Evolutionary conservation across 164 flowering plant species (phyloP), one percentile per base, ranked within the genome.

Genomic region (Kingdonia uniflora): DNA sequence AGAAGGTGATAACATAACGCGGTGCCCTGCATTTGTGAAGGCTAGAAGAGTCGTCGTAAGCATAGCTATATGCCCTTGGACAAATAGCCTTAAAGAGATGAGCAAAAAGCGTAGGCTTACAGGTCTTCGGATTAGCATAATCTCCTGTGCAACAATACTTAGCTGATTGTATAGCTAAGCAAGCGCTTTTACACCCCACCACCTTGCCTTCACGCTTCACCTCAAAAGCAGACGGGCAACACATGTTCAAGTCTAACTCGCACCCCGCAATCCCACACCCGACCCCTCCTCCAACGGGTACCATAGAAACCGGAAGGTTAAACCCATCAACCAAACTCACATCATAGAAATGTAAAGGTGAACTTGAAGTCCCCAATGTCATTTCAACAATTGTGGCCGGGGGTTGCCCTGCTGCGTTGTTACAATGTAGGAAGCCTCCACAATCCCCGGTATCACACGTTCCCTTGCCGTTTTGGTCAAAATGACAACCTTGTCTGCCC

Each of bases 111-210:
- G 83, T 76, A 0, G 95, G 91, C 69, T 76, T 78, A 65, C 95
- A 87, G 5, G 64, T 74, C 22, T 68, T 68, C 0, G 88, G 83
- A 15, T 67, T 60, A 0, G 87, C 63, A 48, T 56, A 87, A 48
- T 73, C 65, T 0, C 96, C 98, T 0, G 96, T 92, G 69, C 98
- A 92, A 42, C 98, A 92, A 56, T 85, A 92, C 65, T 57, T 86
- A 43, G 62, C 79, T 0, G 85, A 68, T 41, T 67, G 71, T 64
- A 72, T 69, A 8, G 91, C 91, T 71, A 80, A 54, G 51, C 91
- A 87, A 15, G 95, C 95, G 33, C 95, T 87, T 69, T 84, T 80
- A 55, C 96, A 84, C 19, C 85, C 96, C 29, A 84, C 89, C 40
- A 82, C 84, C 54, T 59, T 74, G 2, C 77, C 85, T 29, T 68